These are phyloP conservation scores for Dalbergia oliveri DNA, from an alignment of 306 rosid genomes.

Conservation along the genomic window DNA sequence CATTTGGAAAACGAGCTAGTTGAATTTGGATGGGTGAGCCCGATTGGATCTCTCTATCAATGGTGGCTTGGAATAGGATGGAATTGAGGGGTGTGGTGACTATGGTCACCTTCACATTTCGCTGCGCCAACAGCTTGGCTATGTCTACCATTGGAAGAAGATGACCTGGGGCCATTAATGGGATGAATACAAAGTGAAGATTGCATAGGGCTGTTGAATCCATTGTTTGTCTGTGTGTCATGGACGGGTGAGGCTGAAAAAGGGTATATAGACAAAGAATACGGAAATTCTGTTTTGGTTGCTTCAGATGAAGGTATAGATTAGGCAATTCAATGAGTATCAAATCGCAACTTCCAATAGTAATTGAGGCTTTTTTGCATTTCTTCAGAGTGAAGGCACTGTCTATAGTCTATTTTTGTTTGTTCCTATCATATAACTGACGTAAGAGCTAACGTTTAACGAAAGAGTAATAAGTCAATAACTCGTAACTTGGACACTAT, in stretches of 20 bases:
- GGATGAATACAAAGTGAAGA: constrained; percentile 68
- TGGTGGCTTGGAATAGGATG: constrained; percentile 40
- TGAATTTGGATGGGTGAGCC: constrained; percentile 53
- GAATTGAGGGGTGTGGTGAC: constrained; percentile 73
- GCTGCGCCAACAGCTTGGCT: constrained; percentile 60
- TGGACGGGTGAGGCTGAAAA: neutral
- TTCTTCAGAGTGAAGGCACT: too few species aligned
- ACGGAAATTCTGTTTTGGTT: too few species aligned
- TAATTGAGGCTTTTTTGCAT: too few species aligned
- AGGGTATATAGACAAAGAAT: neutral
- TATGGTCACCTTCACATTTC: constrained; percentile 57
- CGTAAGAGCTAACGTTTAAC: constrained; percentile 41
- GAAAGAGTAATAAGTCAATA: neutral
- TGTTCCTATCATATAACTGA: neutral
- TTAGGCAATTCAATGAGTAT: too few species aligned
- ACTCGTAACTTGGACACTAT: too few species aligned
- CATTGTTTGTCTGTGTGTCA: neutral
- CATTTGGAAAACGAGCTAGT: constrained; percentile 38
- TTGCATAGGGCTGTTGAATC: constrained; percentile 27
- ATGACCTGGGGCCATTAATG: constrained; percentile 80
- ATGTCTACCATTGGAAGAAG: constrained; percentile 78
- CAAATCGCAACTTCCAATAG: too few species aligned
- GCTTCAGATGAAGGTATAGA: too few species aligned
- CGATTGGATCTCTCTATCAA: constrained; percentile 46
- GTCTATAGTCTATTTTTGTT: neutral